phyloP scores from a whole-genome alignment of 202 grass and related monocot species.

The Sporobolus alterniflorus region DNA sequence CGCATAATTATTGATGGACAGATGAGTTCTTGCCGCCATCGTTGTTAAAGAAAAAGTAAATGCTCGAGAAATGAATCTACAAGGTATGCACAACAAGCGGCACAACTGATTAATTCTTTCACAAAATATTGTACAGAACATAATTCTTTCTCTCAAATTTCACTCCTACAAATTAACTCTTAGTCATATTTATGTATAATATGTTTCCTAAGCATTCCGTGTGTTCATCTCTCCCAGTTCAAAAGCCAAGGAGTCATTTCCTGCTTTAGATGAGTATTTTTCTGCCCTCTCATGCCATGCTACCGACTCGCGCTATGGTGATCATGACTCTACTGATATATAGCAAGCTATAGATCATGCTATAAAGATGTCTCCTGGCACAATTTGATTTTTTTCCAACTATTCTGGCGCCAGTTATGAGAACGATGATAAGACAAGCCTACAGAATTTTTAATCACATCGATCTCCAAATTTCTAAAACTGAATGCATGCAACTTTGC shows the following conservation, averaged over 20 bases:
- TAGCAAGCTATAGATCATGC: neutral
- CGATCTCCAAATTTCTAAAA: neutral
- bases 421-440: neutral
- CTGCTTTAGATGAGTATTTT: conserved; percentile 9
- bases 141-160: too few species aligned
- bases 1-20: neutral
- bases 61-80: too few species aligned
- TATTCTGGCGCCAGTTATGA: neutral
- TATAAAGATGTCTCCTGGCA: neutral
- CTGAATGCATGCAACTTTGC: neutral
- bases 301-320: neutral
- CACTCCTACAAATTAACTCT: neutral
- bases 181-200: too few species aligned
- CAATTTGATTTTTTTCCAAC: neutral
- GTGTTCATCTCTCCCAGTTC: neutral
- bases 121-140: too few species aligned
- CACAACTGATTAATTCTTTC: too few species aligned
- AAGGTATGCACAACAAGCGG: too few species aligned
- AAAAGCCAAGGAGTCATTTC: conserved; percentile 3
- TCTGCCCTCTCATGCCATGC: conserved; percentile 1
- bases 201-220: neutral
- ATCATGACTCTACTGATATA: conserved; percentile 32
- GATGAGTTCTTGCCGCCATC: too few species aligned
- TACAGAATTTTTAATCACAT: neutral
- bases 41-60: too few species aligned